Evolutionary conservation across 306 rosid genomes (phyloP), one percentile per base, ranked within the genome.

Genomic region (Sesbania bispinosa): DNA sequence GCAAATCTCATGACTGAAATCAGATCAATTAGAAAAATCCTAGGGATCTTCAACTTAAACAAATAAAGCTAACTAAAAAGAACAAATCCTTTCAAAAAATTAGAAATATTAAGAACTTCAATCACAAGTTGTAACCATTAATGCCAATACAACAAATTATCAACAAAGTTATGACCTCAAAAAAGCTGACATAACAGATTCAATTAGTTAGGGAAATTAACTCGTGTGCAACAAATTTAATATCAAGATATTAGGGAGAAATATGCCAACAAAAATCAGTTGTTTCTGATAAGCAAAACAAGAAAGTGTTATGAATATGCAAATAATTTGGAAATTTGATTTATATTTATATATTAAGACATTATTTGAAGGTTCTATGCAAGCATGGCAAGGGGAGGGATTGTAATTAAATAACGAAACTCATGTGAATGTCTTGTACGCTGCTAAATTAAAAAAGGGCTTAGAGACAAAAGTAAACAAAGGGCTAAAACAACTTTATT

Each of bases 231-330:
- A 7, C 23, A 75, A 13, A 36, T 19, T 5, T 10, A 43, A 53
- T 74, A 51, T 67, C 14, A 50, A 35, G 60, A 66, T 33, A 57
- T 16, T 48, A 38, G 21, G 62, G 46, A 6, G 33, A 24, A 5
- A 55, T 36, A 41, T 11, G 24, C 45, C 80, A 62, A 85, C 78
- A 29, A 55, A 84, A 63, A 94, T 85, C 23, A 91, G 84, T 73
- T 88, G 80, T 76, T 83, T 83, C 97, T 91, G 87, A 54, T 79
- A 73, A 62, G 29, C 77, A 83, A 69, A 71, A 78, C 36, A 76
- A 51, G 61, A 47, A 64, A 59, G 41, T 33, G 57, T 61, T 38
- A 32, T 59, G 47, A 82, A 19, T 60, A 46, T 45, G 66, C 48
- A 76, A 73, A 55, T 54, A 43, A 64, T 30, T 46, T 26, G 26